These are phyloP conservation scores for Cystobasidiopsis lactophilus DNA, from an alignment of 768 basidiomycete genomes.

Conservation along the genomic window DNA sequence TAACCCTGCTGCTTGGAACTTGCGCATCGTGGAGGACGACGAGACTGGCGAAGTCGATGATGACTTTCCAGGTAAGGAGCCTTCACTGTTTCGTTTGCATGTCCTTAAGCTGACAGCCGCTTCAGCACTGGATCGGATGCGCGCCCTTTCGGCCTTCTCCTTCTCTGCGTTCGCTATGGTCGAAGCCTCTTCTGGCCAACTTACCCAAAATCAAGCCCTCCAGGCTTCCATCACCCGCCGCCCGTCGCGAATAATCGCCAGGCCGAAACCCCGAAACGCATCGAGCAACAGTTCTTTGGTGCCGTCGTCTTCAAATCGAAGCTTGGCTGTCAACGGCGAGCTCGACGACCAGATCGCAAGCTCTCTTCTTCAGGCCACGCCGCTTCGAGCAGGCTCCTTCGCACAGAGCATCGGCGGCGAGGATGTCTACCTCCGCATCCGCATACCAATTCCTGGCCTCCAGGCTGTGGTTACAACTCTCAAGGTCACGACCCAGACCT, in stretches of 20 bases:
- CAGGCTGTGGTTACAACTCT: constrained; percentile 9
- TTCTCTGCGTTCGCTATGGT: constrained; percentile 70
- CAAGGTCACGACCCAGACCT: constrained; percentile 51
- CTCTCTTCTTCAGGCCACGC: neutral
- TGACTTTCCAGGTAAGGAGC: constrained; percentile 70
- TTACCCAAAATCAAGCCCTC: constrained; percentile 55
- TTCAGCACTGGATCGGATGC: constrained; percentile 67
- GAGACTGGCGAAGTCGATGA: constrained; percentile 97
- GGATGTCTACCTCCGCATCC: constrained; percentile 7
- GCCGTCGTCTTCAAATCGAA: neutral
- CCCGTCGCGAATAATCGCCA: constrained; percentile 45
- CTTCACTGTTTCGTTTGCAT: neutral
- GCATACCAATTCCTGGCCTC: constrained; percentile 9
- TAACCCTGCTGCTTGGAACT: constrained; percentile 68
- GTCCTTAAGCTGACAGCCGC: constrained; percentile 1
- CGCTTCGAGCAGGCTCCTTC: constrained; percentile 5
- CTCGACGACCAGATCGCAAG: neutral
- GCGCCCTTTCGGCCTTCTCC: constrained; percentile 67
- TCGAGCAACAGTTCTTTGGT: constrained; percentile 3
- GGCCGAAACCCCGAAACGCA: constrained; percentile 6
- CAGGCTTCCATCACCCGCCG: constrained; percentile 63
- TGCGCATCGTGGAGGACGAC: constrained; percentile 87
- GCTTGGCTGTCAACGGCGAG: neutral
- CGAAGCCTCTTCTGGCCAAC: constrained; percentile 43
- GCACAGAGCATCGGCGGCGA: neutral